Conservation (phyloP, 352 stramenopile genomes). For the Phytophthora rubi region DNA sequence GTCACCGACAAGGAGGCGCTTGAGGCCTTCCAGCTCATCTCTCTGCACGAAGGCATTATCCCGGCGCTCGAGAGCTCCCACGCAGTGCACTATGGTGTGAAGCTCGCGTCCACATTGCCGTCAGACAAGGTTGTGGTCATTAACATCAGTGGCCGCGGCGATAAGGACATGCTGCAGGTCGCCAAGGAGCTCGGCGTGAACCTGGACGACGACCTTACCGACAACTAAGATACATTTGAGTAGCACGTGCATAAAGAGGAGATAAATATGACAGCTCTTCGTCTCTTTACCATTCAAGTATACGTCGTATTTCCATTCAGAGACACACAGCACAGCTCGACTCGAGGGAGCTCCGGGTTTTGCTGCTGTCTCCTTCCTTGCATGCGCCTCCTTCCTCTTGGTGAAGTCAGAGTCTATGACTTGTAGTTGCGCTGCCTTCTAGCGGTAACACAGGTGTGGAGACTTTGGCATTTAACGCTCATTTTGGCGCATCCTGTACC, state of each 20-base stretch:
- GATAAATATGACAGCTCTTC: slow-evolving; percentile 31
- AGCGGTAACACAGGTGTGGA: neutral
- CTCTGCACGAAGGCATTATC: slow-evolving; percentile 97
- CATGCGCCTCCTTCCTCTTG: too few relatives aligned
- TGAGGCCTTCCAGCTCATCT: slow-evolving; percentile 96
- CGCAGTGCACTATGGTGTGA: slow-evolving; percentile 94
- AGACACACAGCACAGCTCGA: too few relatives aligned
- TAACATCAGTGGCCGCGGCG: slow-evolving; percentile 97
- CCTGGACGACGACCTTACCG: slow-evolving; percentile 84
- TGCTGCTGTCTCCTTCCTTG: too few relatives aligned
- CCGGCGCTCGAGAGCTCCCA: slow-evolving; percentile 97
- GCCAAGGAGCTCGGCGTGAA: slow-evolving; percentile 96
- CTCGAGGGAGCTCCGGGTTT: too few relatives aligned
- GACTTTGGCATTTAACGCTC: slow-evolving; percentile 16
- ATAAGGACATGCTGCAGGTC: slow-evolving; percentile 99
- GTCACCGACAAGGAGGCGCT: slow-evolving; percentile 97
- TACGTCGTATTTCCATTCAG: too few relatives aligned
- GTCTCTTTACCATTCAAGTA: slow-evolving; percentile 16
- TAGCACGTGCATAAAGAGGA: slow-evolving; percentile 27
- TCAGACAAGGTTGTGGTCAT: slow-evolving; percentile 95
- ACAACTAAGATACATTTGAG: slow-evolving; percentile 47
- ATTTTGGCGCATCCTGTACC: slow-evolving; percentile 56
- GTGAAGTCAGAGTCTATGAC: too few relatives aligned
- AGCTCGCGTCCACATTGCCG: slow-evolving; percentile 91
- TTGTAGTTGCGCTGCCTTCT: too few relatives aligned